phyloP scores from a whole-genome alignment of 495 filamentous ascomycete species.

The Aspergillus nidulans region DNA sequence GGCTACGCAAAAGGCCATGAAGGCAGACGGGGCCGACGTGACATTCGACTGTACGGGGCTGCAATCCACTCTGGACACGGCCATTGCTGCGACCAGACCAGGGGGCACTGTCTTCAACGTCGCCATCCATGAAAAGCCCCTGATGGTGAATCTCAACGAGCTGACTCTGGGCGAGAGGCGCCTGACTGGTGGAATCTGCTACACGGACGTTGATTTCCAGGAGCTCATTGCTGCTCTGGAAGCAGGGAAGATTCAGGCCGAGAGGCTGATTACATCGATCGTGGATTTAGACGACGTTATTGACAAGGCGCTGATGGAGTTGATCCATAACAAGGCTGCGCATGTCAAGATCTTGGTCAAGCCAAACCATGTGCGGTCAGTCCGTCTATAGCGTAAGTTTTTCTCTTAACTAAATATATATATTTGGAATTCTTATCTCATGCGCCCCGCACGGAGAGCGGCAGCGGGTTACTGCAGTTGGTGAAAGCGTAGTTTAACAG shows the following conservation, averaged over 20 bases:
- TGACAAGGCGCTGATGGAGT: slow-evolving; percentile 1
- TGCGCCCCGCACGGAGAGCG: no score
- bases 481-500: no score
- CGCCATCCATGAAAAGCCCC: slow-evolving; percentile 4
- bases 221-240: neutral
- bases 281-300: neutral
- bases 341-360: slow-evolving; percentile 10
- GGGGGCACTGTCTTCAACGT: slow-evolving; percentile 6
- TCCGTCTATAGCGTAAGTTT: neutral
- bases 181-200: no score
- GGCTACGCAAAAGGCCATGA: no score
- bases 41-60: neutral
- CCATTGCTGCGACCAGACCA: neutral
- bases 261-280: slow-evolving; percentile 5
- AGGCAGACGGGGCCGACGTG: no score
- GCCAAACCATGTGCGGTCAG: neutral
- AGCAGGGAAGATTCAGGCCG: neutral
- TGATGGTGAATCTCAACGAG: neutral
- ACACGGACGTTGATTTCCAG: no score
- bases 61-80: neutral
- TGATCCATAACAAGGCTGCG: neutral
- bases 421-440: no score
- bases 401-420: no score
- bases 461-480: no score
- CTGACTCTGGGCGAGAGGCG: neutral